These are phyloP conservation scores for Pseudonitzschia delicatissima DNA, from an alignment of 108 stramenopile species.

Conservation along the genomic window DNA sequence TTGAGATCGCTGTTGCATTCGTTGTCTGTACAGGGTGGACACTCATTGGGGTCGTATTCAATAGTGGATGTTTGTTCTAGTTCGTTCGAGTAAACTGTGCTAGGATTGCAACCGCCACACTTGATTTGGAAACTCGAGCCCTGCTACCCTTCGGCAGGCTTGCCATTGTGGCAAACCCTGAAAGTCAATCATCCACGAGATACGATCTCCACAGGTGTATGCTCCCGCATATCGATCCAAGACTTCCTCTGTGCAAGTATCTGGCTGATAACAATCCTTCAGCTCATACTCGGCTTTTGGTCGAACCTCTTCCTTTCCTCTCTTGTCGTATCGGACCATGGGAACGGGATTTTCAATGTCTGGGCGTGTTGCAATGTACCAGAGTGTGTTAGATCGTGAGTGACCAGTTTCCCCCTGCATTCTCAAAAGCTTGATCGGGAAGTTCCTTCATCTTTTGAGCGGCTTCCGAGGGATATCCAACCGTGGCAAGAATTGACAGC, in stretches of 20 bases:
- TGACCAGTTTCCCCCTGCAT: conserved; percentile 79
- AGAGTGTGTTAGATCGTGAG: conserved; percentile 70
- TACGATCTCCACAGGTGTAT: conserved; percentile 62
- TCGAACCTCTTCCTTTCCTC: conserved; percentile 24
- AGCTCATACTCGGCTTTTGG: conserved; percentile 35
- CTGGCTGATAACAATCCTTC: conserved; percentile 52
- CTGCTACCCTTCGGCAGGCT: conserved; percentile 60
- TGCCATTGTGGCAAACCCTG: conserved; percentile 46
- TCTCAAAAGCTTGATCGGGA: conserved; percentile 49
- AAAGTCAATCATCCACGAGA: conserved; percentile 58
- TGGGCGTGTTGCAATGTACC: conserved; percentile 75
- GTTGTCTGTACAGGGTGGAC: conserved; percentile 50
- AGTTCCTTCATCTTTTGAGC: conserved; percentile 36
- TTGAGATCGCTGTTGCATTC: conserved; percentile 59
- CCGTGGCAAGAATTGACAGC: conserved; percentile 64
- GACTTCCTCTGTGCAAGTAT: conserved; percentile 59
- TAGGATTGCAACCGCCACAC: conserved; percentile 49
- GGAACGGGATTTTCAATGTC: conserved; percentile 37
- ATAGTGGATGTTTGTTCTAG: neutral
- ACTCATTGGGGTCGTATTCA: neutral
- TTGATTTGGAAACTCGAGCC: conserved; percentile 46
- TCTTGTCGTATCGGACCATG: conserved; percentile 19
- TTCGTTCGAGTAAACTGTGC: conserved; percentile 13
- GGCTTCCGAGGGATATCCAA: conserved; percentile 66
- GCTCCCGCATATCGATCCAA: conserved; percentile 45